Base-by-base conservation (phyloP, 2,329 filamentous ascomycete genomes). In the Aspergillus luchuensis region DNA sequence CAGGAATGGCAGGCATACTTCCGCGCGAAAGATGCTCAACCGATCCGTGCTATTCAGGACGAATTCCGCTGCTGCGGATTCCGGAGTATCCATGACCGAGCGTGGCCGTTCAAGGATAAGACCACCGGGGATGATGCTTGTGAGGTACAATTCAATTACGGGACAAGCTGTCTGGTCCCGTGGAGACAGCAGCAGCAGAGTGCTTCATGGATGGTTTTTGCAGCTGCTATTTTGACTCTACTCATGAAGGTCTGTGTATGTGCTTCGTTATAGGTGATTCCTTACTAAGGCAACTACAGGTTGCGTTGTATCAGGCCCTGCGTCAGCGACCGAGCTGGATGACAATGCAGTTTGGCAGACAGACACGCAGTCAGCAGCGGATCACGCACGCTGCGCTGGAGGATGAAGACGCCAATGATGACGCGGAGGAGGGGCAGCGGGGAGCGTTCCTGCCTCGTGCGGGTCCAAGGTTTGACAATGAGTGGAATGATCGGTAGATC, bases 91-190 rank as follows among this genome's bases (percentile, higher is more conserved):
- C 73, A 66, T 58, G 75, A 78, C 54, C 65, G 73, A 15, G 73
- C 75, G 2, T 78, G 75, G 75, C 75, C 75, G 1, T 77, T 78
- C 60, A 76, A 75, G 47, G 71, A 73, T 33, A 58, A 56, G 0
- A 59, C 56, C 7, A 66, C 76, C 23, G 69, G 66, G 2, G 73
- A 72, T 23, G 59, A 69, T 48, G 70, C 73, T 0, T 78, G 75
- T 61, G 71, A 74, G 39, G 17, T 59, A 19, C 71, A 71, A 50
- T 56, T 72, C 1, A 72, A 72, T 11, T 77, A 76, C 62, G 55
- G 41, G 11, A 63, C 62, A 23, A 71, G 71, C 30, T 78, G 75
- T 59, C 45, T 71, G 3, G 66, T 43, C 13, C 68, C 67, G 13
- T 77, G 74, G 75, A 66, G 57, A 17, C 65, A 59, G 49, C 60